Evolutionary conservation across 2,329 filamentous ascomycete species (phyloP).

Genomic region (Aspergillus jensenii): DNA sequence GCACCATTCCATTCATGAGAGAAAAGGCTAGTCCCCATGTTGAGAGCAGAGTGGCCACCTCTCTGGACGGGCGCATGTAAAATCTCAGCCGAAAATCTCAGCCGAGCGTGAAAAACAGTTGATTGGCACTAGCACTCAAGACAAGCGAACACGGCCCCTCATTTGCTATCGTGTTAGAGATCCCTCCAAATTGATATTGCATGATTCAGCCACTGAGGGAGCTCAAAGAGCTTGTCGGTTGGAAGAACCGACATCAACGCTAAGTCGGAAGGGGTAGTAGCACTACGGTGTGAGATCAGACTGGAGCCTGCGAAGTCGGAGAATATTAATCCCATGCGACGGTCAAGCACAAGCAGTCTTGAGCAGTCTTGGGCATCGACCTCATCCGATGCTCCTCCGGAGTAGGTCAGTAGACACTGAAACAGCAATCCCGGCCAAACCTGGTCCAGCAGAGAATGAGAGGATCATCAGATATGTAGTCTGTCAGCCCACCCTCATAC

Average conservation of each 20-base stretch:
- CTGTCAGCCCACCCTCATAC: conserved; percentile 1
- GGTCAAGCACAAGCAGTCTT: neutral
- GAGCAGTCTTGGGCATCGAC: neutral
- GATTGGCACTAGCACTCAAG: neutral
- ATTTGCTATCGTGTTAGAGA: neutral
- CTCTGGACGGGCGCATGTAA: conserved; percentile 3
- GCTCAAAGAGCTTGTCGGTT: neutral
- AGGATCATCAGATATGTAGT: neutral
- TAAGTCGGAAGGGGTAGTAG: neutral
- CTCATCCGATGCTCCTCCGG: neutral
- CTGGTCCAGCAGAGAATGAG: neutral
- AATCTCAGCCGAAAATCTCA: conserved; percentile 1
- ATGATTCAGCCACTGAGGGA: conserved; percentile 2
- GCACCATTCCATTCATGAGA: neutral
- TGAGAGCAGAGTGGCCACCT: neutral
- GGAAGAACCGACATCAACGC: conserved; percentile 1
- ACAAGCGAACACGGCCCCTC: neutral
- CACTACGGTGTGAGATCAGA: neutral
- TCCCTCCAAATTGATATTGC: neutral
- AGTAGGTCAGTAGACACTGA: neutral
- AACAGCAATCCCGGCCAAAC: neutral
- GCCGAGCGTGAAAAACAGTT: neutral
- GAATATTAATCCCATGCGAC: neutral
- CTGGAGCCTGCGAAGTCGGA: neutral
- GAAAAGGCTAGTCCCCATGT: neutral